Evolutionary conservation across 169 alveolate genomes (phyloP).

Genomic region (Miamiensis avidus): DNA sequence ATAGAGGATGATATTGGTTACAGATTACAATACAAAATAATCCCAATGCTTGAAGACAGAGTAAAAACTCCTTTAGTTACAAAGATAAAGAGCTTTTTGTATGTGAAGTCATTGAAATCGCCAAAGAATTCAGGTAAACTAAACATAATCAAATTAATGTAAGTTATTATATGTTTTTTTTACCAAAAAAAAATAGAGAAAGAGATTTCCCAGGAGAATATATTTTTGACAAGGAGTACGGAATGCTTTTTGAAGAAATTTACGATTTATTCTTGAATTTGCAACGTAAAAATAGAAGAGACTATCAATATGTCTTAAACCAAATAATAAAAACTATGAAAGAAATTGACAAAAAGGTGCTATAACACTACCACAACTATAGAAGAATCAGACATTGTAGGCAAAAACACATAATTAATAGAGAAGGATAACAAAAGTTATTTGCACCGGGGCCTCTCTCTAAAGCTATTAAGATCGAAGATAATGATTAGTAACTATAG

Average conservation of each 20-base stretch:
- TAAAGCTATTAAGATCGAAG: too few relatives aligned
- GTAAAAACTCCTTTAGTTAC: too few relatives aligned
- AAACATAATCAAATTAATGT: too few relatives aligned
- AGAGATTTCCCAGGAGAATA: not conserved
- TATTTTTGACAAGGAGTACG: not conserved
- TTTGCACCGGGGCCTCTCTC: too few relatives aligned
- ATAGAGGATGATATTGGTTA: not conserved
- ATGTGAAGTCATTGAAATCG: not conserved
- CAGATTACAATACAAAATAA: too few relatives aligned
- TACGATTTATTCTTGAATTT: not conserved
- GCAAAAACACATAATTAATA: too few relatives aligned
- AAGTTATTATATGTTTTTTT: too few relatives aligned
- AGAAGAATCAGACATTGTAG: too few relatives aligned
- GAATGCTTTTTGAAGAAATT: not conserved
- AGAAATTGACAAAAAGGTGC: not conserved
- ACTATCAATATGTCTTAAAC: not conserved
- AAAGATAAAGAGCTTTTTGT: not conserved
- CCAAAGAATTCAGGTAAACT: not conserved
- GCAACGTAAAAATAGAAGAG: not conserved
- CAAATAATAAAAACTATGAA: too few relatives aligned
- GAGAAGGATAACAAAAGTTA: too few relatives aligned
- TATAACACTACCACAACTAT: not conserved
- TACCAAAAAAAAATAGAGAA: not conserved
- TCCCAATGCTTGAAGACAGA: not conserved
- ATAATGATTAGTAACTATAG: too few relatives aligned